Evolutionary conservation across 1,284 basidiomycete genomes (phyloP).

Genomic region (Austroboletus novae-zelandiae): DNA sequence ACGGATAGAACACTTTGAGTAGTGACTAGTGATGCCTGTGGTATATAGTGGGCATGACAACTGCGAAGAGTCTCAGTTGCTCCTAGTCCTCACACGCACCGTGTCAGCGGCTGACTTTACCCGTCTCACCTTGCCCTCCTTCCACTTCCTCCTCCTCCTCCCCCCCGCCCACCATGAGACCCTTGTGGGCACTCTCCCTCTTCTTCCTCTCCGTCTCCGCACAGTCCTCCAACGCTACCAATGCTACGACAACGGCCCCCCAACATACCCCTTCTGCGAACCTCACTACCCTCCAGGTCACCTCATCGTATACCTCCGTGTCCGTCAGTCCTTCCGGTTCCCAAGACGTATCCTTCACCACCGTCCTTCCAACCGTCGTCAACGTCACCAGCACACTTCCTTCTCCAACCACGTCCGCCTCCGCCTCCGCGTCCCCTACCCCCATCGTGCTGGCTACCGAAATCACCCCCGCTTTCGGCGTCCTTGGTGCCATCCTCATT

Average conservation of each 20-base stretch:
- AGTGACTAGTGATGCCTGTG: background rate
- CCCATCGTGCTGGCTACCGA: slow-evolving; percentile 67
- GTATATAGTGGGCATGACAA: no score
- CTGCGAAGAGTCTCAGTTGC: no score
- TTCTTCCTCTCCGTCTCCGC: slow-evolving; percentile 23
- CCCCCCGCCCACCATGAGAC: slow-evolving; percentile 17
- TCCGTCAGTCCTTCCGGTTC: slow-evolving; percentile 47
- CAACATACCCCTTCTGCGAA: slow-evolving; percentile 18
- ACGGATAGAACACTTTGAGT: slow-evolving; percentile 49
- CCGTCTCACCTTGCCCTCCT: background rate
- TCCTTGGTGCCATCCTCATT: slow-evolving; percentile 86
- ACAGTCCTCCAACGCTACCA: slow-evolving; percentile 18
- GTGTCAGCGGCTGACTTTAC: slow-evolving; percentile 28
- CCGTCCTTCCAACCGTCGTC: slow-evolving; percentile 53
- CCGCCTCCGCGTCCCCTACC: slow-evolving; percentile 48
- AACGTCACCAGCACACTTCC: slow-evolving; percentile 55
- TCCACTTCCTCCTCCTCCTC: background rate
- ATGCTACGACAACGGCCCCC: slow-evolving; percentile 6
- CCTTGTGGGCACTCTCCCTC: slow-evolving; percentile 7
- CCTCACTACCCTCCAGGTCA: slow-evolving; percentile 49
- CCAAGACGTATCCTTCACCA: slow-evolving; percentile 46
- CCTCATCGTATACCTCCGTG: slow-evolving; percentile 47
- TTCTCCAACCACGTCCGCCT: slow-evolving; percentile 41
- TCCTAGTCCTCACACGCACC: slow-evolving; percentile 13
- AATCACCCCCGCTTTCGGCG: slow-evolving; percentile 86